Base-by-base conservation (phyloP, 2,329 filamentous ascomycete species). In the Magnaporthiopsis rhizophila region DNA sequence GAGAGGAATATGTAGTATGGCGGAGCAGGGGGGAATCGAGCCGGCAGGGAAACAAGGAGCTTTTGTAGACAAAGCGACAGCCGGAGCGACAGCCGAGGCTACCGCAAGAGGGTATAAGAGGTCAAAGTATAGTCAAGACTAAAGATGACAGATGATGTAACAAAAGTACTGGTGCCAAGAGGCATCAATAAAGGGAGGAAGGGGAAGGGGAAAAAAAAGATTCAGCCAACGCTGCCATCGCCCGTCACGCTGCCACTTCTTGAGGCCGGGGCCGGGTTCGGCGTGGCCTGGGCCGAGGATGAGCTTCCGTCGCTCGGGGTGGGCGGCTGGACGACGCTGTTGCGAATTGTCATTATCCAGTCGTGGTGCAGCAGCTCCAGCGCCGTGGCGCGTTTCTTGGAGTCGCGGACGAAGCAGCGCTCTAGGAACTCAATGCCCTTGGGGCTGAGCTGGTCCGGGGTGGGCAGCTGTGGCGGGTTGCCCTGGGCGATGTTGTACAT, bases 401-500 rank as follows among this genome's bases (percentile, higher is more conserved):
- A 92, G 75, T 98, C 92, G 26, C 90, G 85, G 66, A 90, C 84
- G 72, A 99, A 98, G 79, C 94, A 98, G 68, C 85, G 86, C 70
- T 86, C 86, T 68, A 99, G 76, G 72, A 99, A 98, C 73, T 98
- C 92, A 68, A 97, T 87, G 28, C 95, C 95, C 64, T 86, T 78
- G 0, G 88, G 84, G 72, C 90, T 95, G 68, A 99, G 84, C 76
- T 98, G 94, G 63, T 98, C 94, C 0, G 81, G 74, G 0, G 86
- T 83, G 1, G 95, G 95, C 64, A 97, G 82, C 73, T 92, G 89
- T 7, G 95, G 95, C 61, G 92, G 90, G 71, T 97, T 96, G 68
- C 95, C 95, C 74, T 97, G 94, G 1, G 95, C 95, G 72, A 99
- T 99, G 80, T 98, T 98, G 83, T 97, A 99, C 95, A 99, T 99